Conservation (phyloP, 129 eudicot species). For the Saposhnikovia divaricata region DNA sequence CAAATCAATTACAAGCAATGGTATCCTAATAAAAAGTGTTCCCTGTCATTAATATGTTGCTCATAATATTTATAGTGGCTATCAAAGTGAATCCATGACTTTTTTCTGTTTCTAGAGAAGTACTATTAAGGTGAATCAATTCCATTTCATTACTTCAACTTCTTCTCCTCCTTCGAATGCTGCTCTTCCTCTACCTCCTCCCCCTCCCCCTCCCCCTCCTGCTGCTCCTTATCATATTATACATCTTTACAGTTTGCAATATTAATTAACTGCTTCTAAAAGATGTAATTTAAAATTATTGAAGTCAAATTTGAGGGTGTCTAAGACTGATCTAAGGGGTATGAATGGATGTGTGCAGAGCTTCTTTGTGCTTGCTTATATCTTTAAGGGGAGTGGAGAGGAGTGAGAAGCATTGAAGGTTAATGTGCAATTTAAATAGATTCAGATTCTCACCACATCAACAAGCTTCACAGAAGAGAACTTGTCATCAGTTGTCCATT, state of each 20-base stretch:
- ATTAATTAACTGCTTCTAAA: not conserved
- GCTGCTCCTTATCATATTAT: not conserved
- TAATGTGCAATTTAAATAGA: not conserved
- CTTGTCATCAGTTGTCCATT: slow-evolving; percentile 62
- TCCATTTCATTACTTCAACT: too few relatives aligned
- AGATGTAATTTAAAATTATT: not conserved
- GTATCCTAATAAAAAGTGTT: not conserved
- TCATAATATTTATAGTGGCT: not conserved
- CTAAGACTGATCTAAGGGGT: not conserved
- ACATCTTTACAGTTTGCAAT: not conserved
- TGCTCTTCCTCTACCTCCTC: too few relatives aligned
- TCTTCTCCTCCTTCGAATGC: too few relatives aligned
- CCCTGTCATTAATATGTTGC: not conserved
- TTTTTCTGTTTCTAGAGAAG: not conserved
- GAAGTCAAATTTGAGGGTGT: not conserved
- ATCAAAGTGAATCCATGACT: not conserved
- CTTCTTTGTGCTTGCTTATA: not conserved
- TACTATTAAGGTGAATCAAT: too few relatives aligned
- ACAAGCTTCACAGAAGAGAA: slow-evolving; percentile 31
- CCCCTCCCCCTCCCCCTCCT: too few relatives aligned
- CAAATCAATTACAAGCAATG: not conserved
- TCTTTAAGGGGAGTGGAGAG: not conserved
- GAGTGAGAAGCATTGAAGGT: not conserved
- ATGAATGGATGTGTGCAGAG: not conserved
- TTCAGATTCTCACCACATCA: slow-evolving; percentile 60